Evolutionary conservation across 2,329 filamentous ascomycete species (phyloP).

Genomic region (Venturia aucupariae): DNA sequence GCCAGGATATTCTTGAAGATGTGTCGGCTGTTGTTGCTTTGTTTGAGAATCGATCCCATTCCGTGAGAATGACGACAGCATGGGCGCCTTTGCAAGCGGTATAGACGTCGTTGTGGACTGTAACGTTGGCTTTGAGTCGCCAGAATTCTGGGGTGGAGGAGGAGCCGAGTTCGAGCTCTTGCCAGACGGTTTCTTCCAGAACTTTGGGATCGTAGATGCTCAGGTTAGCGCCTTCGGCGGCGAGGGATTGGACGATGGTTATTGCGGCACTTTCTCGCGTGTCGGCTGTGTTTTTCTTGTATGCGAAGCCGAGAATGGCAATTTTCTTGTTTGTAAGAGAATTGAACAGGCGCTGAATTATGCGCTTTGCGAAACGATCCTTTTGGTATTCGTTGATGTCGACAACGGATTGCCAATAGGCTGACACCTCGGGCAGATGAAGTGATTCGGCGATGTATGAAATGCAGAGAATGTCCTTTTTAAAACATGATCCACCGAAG

Average conservation of each 20-base stretch:
- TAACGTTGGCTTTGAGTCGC: conserved; percentile 14
- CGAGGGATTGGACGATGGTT: conserved; percentile 55
- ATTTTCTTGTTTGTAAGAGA: conserved; percentile 62
- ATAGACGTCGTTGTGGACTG: conserved; percentile 15
- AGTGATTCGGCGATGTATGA: conserved; percentile 65
- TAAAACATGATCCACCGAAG: conserved; percentile 75
- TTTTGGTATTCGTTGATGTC: conserved; percentile 68
- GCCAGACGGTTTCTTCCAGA: conserved; percentile 4
- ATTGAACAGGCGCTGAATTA: conserved; percentile 59
- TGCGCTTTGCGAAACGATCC: conserved; percentile 55
- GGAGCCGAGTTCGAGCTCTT: conserved; percentile 10
- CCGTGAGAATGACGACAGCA: conserved; percentile 13
- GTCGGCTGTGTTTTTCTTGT: conserved; percentile 71
- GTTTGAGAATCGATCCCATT: conserved; percentile 14
- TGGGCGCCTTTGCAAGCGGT: conserved; percentile 11
- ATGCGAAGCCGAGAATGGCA: conserved; percentile 62
- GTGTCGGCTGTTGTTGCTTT: conserved; percentile 1
- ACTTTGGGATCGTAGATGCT: conserved; percentile 55
- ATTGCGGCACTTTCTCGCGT: conserved; percentile 62
- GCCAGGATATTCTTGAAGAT: conserved; percentile 23
- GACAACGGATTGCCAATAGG: conserved; percentile 66
- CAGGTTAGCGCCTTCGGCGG: conserved; percentile 56
- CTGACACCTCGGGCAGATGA: conserved; percentile 58
- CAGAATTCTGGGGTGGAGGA: conserved; percentile 7
- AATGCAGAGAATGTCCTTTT: conserved; percentile 67